A percentile compares a stretch with the other conserved stretches of the same genome.
Evolutionary conservation across 805 yeast genomes (phyloP).

Genomic region (Wickerhamomyces xylosicus): DNA sequence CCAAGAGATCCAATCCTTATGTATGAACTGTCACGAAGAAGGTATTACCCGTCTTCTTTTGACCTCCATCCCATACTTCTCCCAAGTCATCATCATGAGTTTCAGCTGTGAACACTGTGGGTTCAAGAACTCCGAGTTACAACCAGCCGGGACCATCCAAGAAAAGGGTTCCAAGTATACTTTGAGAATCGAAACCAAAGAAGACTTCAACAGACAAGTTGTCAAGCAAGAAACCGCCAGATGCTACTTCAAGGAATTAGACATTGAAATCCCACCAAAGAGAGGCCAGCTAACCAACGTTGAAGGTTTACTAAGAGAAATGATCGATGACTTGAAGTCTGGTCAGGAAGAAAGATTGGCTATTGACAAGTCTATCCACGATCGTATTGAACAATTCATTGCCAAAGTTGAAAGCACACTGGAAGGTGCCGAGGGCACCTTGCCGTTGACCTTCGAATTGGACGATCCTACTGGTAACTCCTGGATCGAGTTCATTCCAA

Average conservation of each 20-base stretch:
- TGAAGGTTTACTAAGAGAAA: conserved; percentile 80
- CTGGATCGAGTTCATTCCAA: conserved; percentile 85
- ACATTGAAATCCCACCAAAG: conserved; percentile 91
- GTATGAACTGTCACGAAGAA: conserved; percentile 88
- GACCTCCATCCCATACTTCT: conserved; percentile 84
- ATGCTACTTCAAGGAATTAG: conserved; percentile 73
- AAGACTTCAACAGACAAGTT: conserved; percentile 82
- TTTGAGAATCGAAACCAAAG: conserved; percentile 53
- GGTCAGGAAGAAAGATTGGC: conserved; percentile 78
- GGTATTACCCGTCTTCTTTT: conserved; percentile 79
- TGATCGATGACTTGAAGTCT: conserved; percentile 65
- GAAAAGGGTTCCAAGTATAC: conserved; percentile 75
- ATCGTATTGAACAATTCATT: conserved; percentile 65
- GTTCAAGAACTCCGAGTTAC: conserved; percentile 83
- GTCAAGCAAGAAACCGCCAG: conserved; percentile 83
- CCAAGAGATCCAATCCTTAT: conserved; percentile 87
- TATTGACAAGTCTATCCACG: conserved; percentile 63
- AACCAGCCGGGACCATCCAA: conserved; percentile 90
- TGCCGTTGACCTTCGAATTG: conserved; percentile 69
- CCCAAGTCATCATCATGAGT: conserved; percentile 88
- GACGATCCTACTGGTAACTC: conserved; percentile 98
- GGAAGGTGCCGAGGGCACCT: conserved; percentile 52
- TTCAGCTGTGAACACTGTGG: conserved; percentile 95
- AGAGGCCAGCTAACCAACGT: conserved; percentile 88
- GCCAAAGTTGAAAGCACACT: conserved; percentile 47